Conservation (phyloP, 2,329 filamentous ascomycete genomes). For the Trichoderma endophyticum region DNA sequence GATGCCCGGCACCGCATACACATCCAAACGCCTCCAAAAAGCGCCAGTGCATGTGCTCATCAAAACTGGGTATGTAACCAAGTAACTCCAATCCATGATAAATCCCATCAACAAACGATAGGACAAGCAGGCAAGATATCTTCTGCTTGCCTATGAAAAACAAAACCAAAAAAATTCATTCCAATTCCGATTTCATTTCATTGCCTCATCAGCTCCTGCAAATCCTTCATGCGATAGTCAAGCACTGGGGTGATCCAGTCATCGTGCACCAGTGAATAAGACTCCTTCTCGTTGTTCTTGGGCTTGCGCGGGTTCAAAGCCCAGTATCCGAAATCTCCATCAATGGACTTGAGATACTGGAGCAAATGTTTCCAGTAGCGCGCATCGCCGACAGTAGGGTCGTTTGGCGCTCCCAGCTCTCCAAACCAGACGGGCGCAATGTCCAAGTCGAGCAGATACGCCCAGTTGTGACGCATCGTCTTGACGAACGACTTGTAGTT, state of each 20-base stretch:
- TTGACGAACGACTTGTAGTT: constrained; percentile 59
- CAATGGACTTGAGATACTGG: constrained; percentile 53
- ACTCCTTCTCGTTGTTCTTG: constrained; percentile 53
- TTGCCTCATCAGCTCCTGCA: constrained; percentile 49
- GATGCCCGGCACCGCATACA: background rate
- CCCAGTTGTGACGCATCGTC: constrained; percentile 65
- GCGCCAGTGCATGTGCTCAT: background rate
- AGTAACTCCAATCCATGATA: background rate
- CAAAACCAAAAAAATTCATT: background rate
- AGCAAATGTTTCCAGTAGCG: constrained; percentile 66
- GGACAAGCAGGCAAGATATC: background rate
- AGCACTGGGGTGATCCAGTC: constrained; percentile 62
- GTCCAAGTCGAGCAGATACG: constrained; percentile 51
- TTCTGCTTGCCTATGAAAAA: background rate
- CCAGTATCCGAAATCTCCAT: constrained; percentile 69
- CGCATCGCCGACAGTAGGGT: constrained; percentile 52
- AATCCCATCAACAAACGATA: background rate
- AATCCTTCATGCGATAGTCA: constrained; percentile 62
- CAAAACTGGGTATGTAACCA: constrained; percentile 11
- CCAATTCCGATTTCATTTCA: background rate
- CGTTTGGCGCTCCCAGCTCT: constrained; percentile 59
- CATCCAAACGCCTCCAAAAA: background rate
- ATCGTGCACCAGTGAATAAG: constrained; percentile 59
- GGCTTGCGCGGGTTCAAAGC: constrained; percentile 66
- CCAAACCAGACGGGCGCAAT: constrained; percentile 63